Evolutionary conservation across 2,329 filamentous ascomycete species (phyloP), one percentile per base, ranked within the genome.

Genomic region (Colletotrichum aenigma): DNA sequence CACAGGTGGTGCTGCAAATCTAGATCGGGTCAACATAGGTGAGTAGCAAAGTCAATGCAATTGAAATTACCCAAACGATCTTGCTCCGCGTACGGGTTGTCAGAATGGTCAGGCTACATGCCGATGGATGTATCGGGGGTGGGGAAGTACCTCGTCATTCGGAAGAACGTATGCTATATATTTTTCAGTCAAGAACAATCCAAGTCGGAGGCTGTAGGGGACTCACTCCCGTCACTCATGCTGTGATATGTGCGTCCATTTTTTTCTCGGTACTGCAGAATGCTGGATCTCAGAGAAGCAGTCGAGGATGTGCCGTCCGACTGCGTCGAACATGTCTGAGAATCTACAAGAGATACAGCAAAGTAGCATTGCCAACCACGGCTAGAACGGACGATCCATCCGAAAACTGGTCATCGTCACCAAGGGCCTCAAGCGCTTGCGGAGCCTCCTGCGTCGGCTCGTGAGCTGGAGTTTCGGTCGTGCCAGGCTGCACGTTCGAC

Each of bases 211-310:
- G 30, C 4, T 13, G 28, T 9, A 15, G 5, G 8, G 10, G 30
- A 62, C 62, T 52, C 13, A 48, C 70, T 91, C 18, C 70, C 70
- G 28, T 73, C 70, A 12, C 58, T 61, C 58, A 61, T 34, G 58
- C 58, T 61, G 18, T 61, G 58, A n/a, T 61, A 61, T 7, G 58
- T 61, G 30, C 58, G 58, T n/a, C 58, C 58, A n/a, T 61, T 61
- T n/a, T 61, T 30, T 8, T 32, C 32, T 32, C 58, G 30, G 18
- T 61, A 61, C n/a, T 21, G 28, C 3, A 61, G 18, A 4, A 61
- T 61, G 58, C 58, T 61, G 12, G 58, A 61, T 24, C 58, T 9
- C 58, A 61, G 10, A 7, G 58, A 61, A 12, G 43, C 43, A 21
- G 43, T 48, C 18, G 43, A 48, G 43, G 43, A 48, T 12, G 18